These are phyloP conservation scores for Blastobotrys persicus DNA, from an alignment of 1,139 yeast genomes.

Conservation along the genomic window DNA sequence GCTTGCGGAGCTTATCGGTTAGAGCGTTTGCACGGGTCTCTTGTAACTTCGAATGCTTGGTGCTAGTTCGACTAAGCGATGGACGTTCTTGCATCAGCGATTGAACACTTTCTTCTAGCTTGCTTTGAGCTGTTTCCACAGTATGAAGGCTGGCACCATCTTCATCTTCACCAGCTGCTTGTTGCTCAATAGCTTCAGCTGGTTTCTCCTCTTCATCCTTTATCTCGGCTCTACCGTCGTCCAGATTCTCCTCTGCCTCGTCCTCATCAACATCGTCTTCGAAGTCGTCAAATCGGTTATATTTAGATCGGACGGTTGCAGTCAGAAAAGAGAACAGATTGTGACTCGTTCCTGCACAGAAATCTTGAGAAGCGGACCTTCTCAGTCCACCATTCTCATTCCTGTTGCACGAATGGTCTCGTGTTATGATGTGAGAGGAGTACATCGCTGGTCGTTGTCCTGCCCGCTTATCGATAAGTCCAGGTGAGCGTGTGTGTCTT, in stretches of 20 bases:
- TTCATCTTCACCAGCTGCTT: slow-evolving; percentile 1
- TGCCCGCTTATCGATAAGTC: slow-evolving; percentile 1
- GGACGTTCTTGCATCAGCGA: slow-evolving; percentile 1
- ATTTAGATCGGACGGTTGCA: slow-evolving; percentile 25
- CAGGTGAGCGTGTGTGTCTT: neutral
- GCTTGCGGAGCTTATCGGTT: slow-evolving; percentile 29
- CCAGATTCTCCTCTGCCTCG: slow-evolving; percentile 22
- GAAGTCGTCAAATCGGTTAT: slow-evolving; percentile 27
- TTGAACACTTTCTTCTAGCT: slow-evolving; percentile 15
- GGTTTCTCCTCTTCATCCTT: slow-evolving; percentile 21
- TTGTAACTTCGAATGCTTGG: slow-evolving; percentile 11
- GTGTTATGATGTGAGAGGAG: slow-evolving; percentile 11
- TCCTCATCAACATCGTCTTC: slow-evolving; percentile 30
- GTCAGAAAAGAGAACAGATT: slow-evolving; percentile 28
- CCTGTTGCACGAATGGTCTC: slow-evolving; percentile 3
- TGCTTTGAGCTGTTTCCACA: slow-evolving; percentile 9
- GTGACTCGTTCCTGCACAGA: neutral
- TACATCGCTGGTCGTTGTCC: neutral
- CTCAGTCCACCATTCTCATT: neutral
- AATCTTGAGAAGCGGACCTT: slow-evolving; percentile 13
- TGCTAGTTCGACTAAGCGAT: neutral
- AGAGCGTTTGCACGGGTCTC: slow-evolving; percentile 27
- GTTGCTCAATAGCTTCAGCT: neutral
- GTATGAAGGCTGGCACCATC: slow-evolving; percentile 2
- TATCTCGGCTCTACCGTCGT: slow-evolving; percentile 18